A percentile compares a stretch with the other conserved stretches of the same genome.
phyloP scores from a whole-genome alignment of 1,284 basidiomycete species.

The Singerocomus inundabilis region DNA sequence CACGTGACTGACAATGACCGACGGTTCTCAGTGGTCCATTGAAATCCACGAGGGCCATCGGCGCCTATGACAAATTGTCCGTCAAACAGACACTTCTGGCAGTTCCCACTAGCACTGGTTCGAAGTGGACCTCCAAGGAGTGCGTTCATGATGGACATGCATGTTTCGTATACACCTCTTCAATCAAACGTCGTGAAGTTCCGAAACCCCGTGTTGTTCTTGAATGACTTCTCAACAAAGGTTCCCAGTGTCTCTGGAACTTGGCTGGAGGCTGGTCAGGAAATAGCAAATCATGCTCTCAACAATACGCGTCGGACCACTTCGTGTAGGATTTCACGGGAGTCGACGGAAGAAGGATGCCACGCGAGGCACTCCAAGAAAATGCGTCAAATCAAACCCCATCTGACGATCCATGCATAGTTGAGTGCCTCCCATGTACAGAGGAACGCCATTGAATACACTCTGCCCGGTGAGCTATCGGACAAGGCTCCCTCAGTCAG shows the following conservation, averaged over 20 bases:
- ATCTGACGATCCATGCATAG: neutral
- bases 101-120: neutral
- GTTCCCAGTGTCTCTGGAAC: neutral
- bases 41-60: conserved; percentile 30
- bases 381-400: neutral
- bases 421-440: conserved; percentile 12
- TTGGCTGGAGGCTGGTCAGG: neutral
- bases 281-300: neutral
- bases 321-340: neutral
- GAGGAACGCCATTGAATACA: neutral
- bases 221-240: conserved; percentile 16
- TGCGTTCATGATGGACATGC: conserved; percentile 17
- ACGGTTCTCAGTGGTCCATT: conserved; percentile 30
- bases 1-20: conserved; percentile 1
- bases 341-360: neutral
- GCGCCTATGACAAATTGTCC: conserved; percentile 13
- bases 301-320: neutral
- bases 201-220: conserved; percentile 21
- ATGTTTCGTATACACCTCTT: conserved; percentile 14
- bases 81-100: conserved; percentile 25
- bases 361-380: neutral
- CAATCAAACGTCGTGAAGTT: conserved; percentile 5
- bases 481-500: neutral
- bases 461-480: neutral
- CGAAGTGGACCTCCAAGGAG: conserved; percentile 7